phyloP scores from a whole-genome alignment of 805 yeast genomes.

The Barnettozyma botsteinii region DNA sequence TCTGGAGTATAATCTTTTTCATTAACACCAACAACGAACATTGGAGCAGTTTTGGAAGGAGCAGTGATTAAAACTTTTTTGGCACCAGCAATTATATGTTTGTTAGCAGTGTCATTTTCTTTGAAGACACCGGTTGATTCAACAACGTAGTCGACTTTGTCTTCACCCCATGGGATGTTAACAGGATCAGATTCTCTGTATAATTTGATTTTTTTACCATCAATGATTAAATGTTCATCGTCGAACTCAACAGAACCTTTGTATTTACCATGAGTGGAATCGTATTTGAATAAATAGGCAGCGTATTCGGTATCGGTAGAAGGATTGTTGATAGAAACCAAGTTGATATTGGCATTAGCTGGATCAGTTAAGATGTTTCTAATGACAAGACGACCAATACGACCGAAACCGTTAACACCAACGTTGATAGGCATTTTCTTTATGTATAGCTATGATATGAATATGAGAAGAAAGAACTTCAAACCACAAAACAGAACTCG shows the following conservation, averaged over 20 bases:
- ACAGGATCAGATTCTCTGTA: constrained; percentile 84
- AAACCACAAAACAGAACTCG: too few relatives aligned
- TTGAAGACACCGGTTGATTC: constrained; percentile 97
- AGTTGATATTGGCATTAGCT: constrained; percentile 41
- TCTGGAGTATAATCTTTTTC: constrained; percentile 71
- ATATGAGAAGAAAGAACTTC: too few relatives aligned
- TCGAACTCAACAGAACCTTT: constrained; percentile 62
- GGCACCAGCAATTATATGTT: constrained; percentile 88
- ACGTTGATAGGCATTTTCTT: constrained; percentile 30
- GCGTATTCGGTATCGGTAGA: constrained; percentile 88
- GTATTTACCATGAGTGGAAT: constrained; percentile 87
- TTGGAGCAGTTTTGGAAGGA: constrained; percentile 90
- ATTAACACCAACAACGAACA: constrained; percentile 93
- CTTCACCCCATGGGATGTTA: constrained; percentile 80
- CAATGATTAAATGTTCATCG: constrained; percentile 56
- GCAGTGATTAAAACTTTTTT: constrained; percentile 93
- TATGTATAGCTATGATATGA: too few relatives aligned
- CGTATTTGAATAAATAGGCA: constrained; percentile 93
- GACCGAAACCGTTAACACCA: constrained; percentile 94
- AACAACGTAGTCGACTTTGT: constrained; percentile 79
- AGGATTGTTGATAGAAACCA: constrained; percentile 88
- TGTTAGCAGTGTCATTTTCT: constrained; percentile 69
- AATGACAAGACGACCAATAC: constrained; percentile 86
- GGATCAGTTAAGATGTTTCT: constrained; percentile 67
- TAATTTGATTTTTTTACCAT: constrained; percentile 61